These are phyloP conservation scores for Polychaeton citri DNA, from an alignment of 2,329 filamentous ascomycete species.

Conservation along the genomic window DNA sequence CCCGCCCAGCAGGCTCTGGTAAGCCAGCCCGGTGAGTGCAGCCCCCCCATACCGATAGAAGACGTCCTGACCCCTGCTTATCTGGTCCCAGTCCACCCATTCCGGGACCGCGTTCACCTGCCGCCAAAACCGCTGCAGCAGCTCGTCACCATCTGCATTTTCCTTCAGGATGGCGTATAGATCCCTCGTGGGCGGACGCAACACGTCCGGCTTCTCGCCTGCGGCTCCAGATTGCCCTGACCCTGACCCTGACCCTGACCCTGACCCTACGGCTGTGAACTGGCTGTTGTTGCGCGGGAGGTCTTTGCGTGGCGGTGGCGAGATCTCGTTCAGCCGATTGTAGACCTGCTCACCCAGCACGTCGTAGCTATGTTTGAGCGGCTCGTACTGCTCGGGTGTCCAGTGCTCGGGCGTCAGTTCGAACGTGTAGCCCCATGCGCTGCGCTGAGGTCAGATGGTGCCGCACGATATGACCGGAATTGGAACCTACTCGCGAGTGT, in stretches of 20 bases:
- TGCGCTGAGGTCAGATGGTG: conserved; percentile 11
- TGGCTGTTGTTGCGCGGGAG: conserved; percentile 26
- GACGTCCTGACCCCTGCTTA: conserved; percentile 60
- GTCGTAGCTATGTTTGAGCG: conserved; percentile 55
- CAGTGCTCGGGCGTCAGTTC: conserved; percentile 54
- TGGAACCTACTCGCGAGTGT: conserved; percentile 26
- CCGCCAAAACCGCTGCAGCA: conserved; percentile 47
- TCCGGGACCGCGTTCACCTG: conserved; percentile 53
- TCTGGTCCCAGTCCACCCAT: conserved; percentile 70
- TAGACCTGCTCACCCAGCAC: conserved; percentile 53
- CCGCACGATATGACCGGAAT: neutral
- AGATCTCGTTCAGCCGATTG: conserved; percentile 49
- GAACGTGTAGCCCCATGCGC: conserved; percentile 54
- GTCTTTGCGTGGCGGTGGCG: conserved; percentile 29
- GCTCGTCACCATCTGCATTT: conserved; percentile 43
- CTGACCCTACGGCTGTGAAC: conserved; percentile 14
- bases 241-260: no score
- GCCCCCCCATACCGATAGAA: conserved; percentile 65
- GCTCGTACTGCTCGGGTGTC: conserved; percentile 44
- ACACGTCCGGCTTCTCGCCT: conserved; percentile 2
- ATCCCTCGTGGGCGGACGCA: conserved; percentile 34
- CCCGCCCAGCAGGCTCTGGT: conserved; percentile 53
- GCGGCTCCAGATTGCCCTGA: no score
- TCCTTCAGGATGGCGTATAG: conserved; percentile 50
- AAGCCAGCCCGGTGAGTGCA: conserved; percentile 49